These are phyloP conservation scores for Nissolia schottii DNA, from an alignment of 306 rosid genomes.

Conservation along the genomic window DNA sequence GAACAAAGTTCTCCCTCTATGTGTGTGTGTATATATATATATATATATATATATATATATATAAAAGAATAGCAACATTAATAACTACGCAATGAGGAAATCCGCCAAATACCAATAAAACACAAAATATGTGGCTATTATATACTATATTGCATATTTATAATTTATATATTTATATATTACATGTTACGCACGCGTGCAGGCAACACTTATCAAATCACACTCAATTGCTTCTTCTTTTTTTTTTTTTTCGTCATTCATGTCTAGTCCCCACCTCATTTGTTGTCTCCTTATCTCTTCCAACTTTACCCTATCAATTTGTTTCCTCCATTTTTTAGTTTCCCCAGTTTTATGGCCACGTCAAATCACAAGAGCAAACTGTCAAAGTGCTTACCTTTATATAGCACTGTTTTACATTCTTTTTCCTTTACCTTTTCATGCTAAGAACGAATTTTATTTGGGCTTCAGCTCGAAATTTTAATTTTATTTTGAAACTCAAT, in stretches of 20 bases:
- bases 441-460: no score
- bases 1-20: no score
- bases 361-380: constrained; percentile 4
- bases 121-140: no score
- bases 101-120: no score
- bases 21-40: no score
- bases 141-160: no score
- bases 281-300: constrained; percentile 32
- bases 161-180: no score
- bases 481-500: no score
- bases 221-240: constrained; percentile 10
- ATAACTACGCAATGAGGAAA: no score
- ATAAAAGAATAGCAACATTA: no score
- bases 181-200: background rate
- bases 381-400: background rate
- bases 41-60: no score
- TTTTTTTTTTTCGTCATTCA: constrained; percentile 17
- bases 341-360: background rate
- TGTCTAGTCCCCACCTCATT: background rate
- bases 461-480: background rate
- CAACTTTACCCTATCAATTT: background rate
- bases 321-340: background rate
- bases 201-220: constrained; percentile 22
- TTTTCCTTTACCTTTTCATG: background rate
- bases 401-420: background rate